A percentile compares a stretch with the other conserved stretches of the same genome.
Evolutionary conservation across 2,329 filamentous ascomycete species (phyloP).

Genomic region (Tolypocladium endophyticum): DNA sequence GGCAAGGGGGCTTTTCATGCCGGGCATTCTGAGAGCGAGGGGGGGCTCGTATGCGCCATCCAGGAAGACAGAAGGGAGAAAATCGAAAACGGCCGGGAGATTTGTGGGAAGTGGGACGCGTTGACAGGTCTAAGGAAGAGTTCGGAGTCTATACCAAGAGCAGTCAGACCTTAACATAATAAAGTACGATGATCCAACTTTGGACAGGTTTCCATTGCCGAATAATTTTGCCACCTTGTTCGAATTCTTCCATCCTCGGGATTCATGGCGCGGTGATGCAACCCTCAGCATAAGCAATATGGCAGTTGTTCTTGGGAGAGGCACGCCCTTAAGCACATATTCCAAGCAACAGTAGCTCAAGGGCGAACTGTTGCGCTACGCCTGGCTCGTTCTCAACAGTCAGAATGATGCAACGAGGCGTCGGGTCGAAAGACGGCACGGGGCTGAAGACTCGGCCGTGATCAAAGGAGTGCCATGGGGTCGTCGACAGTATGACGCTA

Average conservation of each 20-base stretch:
- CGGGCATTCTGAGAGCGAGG: background rate
- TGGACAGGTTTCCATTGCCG: background rate
- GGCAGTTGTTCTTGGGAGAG: too few relatives aligned
- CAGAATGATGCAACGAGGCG: too few relatives aligned
- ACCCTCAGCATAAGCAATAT: too few relatives aligned
- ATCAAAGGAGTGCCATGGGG: background rate
- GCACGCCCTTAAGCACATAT: too few relatives aligned
- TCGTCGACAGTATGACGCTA: too few relatives aligned
- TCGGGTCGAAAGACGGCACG: background rate
- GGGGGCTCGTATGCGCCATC: slow-evolving; percentile 3
- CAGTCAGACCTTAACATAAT: slow-evolving; percentile 24
- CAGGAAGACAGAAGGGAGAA: slow-evolving; percentile 3
- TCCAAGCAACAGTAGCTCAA: too few relatives aligned
- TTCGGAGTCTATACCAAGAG: slow-evolving; percentile 16
- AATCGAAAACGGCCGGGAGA: slow-evolving; percentile 7
- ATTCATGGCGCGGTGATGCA: too few relatives aligned
- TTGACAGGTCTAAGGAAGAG: background rate
- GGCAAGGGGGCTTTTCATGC: background rate
- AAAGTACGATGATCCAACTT: slow-evolving; percentile 23
- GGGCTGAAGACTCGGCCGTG: background rate
- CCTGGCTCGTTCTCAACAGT: too few relatives aligned
- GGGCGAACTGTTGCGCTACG: too few relatives aligned
- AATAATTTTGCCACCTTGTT: background rate
- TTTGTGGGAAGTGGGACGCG: slow-evolving; percentile 6
- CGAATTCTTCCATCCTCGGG: background rate